Conservation (phyloP, 1,284 basidiomycete genomes). For the Ceratobasidium sp. region DNA sequence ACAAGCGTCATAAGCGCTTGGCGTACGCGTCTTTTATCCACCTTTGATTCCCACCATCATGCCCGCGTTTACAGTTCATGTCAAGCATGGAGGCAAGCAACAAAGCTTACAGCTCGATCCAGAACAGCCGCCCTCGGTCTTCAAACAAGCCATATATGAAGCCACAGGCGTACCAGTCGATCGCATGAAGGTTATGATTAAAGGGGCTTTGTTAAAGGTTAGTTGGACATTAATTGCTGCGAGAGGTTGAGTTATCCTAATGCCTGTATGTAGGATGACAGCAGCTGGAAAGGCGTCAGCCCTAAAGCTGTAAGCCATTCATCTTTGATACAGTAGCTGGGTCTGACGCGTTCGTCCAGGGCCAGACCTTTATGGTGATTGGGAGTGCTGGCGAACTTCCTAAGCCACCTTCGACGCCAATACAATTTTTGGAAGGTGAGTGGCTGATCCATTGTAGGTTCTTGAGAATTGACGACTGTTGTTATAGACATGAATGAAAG, state of each 20-base stretch:
- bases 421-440: constrained; percentile 81
- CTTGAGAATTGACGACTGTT: constrained; percentile 39
- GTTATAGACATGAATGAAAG: constrained; percentile 83
- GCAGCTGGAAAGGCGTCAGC: constrained; percentile 80
- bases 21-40: constrained; percentile 20
- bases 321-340: constrained; percentile 37
- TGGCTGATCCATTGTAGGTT: constrained; percentile 17
- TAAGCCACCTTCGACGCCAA: constrained; percentile 77
- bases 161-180: constrained; percentile 87
- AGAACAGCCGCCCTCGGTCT: constrained; percentile 68
- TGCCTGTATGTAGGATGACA: constrained; percentile 70
- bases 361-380: constrained; percentile 85
- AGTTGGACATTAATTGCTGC: constrained; percentile 5
- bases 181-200: constrained; percentile 97
- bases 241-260: background rate
- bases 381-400: constrained; percentile 92
- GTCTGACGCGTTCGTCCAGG: constrained; percentile 53
- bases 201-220: constrained; percentile 90
- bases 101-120: constrained; percentile 68
- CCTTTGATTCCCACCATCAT: constrained; percentile 22
- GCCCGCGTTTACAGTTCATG: constrained; percentile 59
- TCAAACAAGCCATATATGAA: constrained; percentile 84
- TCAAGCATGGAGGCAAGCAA: constrained; percentile 91
- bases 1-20: background rate
- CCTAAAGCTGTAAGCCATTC: constrained; percentile 71